Evolutionary conservation across 768 basidiomycete genomes (phyloP), one percentile per base, ranked within the genome.

Genomic region (Phaeotremella fagi): DNA sequence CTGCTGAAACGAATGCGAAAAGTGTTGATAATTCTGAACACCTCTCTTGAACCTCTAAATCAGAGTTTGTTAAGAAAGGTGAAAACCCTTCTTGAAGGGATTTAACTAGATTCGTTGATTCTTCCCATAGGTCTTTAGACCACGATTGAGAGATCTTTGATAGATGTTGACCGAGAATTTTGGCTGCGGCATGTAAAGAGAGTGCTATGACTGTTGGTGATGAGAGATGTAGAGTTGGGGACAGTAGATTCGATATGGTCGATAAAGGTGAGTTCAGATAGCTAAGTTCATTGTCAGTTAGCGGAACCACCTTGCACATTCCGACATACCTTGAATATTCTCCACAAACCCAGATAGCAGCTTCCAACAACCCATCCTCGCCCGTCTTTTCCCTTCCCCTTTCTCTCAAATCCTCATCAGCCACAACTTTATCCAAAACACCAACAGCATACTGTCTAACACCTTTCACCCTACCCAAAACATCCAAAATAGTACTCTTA

Each of bases 331-430:
- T 80, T 80, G 86, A 85, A 71, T 90, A 89, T 75, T 99, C 95
- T 18, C 92, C 94, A 57, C 88, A 90, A 61, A 97, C 87, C 88
- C 89, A 99, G 4, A 90, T 90, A 9, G 91, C 92, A 0, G 92
- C 95, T 82, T 88, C 90, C 1, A 95, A 77, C 7, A 94, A 82
- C 66, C 92, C 88, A 0, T 84, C 82, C 64, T 88, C 92, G 2
- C 83, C 84, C 0, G 82, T 85, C 45, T 81, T 80, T 20, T 88
- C 85, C 18, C 78, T 75, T 2, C 84, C 83, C 68, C 83, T 84
- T 49, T 80, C 77, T 46, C 90, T 60, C 63, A 92, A 81, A 0
- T 80, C 79, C 38, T 88, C 85, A 59, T 98, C 92, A 43, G 80
- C 82, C 36, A 98, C 72, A 7, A 98, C 68, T 45, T 85, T 83